A percentile compares a stretch with the other conserved stretches of the same genome.
These are phyloP conservation scores for Mariannaea sp. DNA, from an alignment of 2,329 filamentous ascomycete genomes.

Conservation along the genomic window DNA sequence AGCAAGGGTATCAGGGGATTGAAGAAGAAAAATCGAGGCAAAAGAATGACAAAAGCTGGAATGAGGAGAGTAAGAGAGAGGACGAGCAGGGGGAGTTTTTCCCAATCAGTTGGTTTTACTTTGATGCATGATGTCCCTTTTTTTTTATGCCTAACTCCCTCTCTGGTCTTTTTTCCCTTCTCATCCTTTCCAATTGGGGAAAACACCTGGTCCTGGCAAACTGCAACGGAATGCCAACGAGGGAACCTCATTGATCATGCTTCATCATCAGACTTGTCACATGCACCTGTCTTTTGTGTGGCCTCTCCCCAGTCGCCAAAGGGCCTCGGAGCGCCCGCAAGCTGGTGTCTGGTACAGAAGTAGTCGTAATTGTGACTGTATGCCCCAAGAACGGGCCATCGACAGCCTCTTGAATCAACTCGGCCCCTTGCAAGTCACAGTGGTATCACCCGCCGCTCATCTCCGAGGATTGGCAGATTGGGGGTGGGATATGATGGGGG, in stretches of 20 bases:
- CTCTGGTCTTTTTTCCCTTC: no score
- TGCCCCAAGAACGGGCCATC: no score
- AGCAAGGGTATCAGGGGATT: conserved; percentile 8
- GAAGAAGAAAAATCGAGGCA: background rate
- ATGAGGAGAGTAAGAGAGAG: background rate
- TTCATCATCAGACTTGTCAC: background rate
- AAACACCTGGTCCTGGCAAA: no score
- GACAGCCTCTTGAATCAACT: background rate
- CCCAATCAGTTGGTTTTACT: no score
- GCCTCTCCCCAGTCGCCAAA: background rate
- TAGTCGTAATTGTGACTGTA: no score
- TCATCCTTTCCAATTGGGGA: no score
- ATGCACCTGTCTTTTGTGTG: background rate
- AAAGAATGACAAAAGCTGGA: background rate
- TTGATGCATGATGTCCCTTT: no score
- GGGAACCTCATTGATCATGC: no score
- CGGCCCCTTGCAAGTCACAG: background rate
- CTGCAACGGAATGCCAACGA: no score
- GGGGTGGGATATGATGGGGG: no score
- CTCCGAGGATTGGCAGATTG: conserved; percentile 15
- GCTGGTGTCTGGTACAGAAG: background rate
- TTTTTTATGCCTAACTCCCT: background rate
- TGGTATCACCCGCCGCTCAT: conserved; percentile 8
- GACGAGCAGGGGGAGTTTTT: background rate
- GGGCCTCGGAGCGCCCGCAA: conserved; percentile 6